Conservation (phyloP, 108 stramenopile genomes). For the Aurantiochytrium sp. region DNA sequence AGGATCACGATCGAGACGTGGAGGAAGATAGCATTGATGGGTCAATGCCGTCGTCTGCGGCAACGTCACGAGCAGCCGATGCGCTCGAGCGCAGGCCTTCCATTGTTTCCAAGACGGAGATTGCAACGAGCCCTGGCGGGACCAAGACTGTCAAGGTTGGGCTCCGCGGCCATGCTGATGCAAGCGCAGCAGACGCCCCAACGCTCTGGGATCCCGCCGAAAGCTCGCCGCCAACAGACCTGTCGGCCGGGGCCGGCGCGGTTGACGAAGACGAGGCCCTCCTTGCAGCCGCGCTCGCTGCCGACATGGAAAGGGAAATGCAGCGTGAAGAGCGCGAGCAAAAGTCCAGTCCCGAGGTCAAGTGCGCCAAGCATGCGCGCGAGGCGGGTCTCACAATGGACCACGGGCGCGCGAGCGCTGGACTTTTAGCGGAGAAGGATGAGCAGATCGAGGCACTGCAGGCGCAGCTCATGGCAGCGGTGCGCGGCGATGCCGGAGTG, state of each 20-base stretch:
- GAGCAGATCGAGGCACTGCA: neutral
- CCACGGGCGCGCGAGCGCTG: too few relatives aligned
- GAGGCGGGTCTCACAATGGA: too few relatives aligned
- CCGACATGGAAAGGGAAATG: neutral
- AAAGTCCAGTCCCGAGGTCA: neutral
- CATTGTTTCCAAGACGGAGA: neutral
- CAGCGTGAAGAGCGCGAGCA: neutral
- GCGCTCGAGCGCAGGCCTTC: neutral
- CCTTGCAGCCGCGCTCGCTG: neutral
- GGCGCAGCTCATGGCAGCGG: neutral
- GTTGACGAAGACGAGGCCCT: neutral
- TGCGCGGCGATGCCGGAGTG: neutral
- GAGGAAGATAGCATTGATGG: constrained; percentile 16
- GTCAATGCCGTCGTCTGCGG: neutral
- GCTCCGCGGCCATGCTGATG: neutral
- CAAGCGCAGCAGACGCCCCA: too few relatives aligned
- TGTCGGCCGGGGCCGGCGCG: too few relatives aligned
- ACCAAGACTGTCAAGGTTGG: constrained; percentile 17
- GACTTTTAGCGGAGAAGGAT: neutral
- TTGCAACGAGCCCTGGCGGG: neutral
- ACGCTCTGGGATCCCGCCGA: too few relatives aligned
- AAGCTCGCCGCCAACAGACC: too few relatives aligned
- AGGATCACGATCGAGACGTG: too few relatives aligned
- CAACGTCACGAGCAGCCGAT: neutral
- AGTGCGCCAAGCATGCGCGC: too few relatives aligned